A percentile compares a stretch with the other conserved stretches of the same genome.
Conservation (phyloP, 164 flowering plant genomes). For the Sextonia rubra region DNA sequence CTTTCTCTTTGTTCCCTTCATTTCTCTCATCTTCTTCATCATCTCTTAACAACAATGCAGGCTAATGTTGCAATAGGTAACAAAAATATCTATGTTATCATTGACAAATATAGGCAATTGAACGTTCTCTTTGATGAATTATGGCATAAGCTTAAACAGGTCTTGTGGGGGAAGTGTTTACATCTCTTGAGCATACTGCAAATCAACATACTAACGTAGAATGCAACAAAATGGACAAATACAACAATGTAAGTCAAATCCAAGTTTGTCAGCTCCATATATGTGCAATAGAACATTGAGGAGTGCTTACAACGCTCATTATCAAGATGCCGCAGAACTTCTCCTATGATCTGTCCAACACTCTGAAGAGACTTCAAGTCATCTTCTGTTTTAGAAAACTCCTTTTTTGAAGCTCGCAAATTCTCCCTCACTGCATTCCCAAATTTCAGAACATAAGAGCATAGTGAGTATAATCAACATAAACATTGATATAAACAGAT, state of each 20-base stretch:
- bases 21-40: no score
- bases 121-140: background rate
- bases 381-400: conserved; percentile 84
- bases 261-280: background rate
- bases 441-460: background rate
- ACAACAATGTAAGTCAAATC: no score
- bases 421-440: conserved; percentile 64
- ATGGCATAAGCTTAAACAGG: no score
- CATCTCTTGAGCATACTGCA: background rate
- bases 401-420: conserved; percentile 60
- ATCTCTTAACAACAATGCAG: no score
- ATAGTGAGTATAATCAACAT: background rate
- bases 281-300: background rate
- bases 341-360: conserved; percentile 91
- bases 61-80: no score
- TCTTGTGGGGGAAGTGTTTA: no score
- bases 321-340: conserved; percentile 90
- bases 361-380: conserved; percentile 93
- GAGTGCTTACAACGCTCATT: conserved; percentile 74
- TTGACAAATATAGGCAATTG: background rate
- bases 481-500: background rate
- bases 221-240: background rate
- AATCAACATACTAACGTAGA: background rate
- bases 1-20: no score
- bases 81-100: no score